Percentiles rank a stretch among this genome's conserved stretches.
Evolutionary conservation across 2,329 filamentous ascomycete genomes (phyloP).

Genomic region (Phialophora tarda): DNA sequence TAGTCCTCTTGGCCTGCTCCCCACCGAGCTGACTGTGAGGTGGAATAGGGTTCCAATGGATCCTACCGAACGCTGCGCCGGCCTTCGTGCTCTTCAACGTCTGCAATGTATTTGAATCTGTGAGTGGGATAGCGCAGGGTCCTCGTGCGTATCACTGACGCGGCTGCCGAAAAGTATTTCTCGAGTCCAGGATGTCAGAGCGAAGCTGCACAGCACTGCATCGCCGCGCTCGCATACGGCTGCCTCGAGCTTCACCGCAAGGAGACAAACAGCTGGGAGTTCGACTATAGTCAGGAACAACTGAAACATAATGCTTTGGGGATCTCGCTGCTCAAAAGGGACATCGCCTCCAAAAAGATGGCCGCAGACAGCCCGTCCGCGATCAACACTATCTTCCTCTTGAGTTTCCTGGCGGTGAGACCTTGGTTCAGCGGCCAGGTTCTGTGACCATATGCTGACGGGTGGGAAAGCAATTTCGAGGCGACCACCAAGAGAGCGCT

Average conservation of each 20-base stretch:
- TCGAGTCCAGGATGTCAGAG: constrained; percentile 5
- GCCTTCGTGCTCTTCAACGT: constrained; percentile 4
- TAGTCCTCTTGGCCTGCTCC: not conserved
- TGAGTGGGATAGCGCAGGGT: not conserved
- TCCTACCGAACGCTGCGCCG: not conserved
- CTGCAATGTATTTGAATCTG: constrained; percentile 2
- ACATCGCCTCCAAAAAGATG: not conserved
- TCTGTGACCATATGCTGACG: not conserved
- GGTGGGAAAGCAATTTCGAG: constrained; percentile 1
- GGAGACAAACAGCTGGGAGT: constrained; percentile 1
- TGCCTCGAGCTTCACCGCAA: constrained; percentile 1
- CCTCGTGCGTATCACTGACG: not conserved
- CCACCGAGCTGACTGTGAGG: not conserved
- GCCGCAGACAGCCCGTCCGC: not conserved
- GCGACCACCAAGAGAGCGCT: not conserved
- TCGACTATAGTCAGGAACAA: constrained; percentile 1
- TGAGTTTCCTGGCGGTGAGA: constrained; percentile 1
- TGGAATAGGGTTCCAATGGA: constrained; percentile 5
- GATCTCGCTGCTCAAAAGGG: not conserved
- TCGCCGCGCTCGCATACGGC: constrained; percentile 1
- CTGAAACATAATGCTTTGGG: constrained; percentile 1
- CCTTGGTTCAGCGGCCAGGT: not conserved
- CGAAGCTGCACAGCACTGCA: constrained; percentile 7
- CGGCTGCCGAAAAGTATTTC: not conserved
- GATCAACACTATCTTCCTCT: not conserved